Conservation (phyloP, 345 rosid genomes). For the Acer negundo region DNA sequence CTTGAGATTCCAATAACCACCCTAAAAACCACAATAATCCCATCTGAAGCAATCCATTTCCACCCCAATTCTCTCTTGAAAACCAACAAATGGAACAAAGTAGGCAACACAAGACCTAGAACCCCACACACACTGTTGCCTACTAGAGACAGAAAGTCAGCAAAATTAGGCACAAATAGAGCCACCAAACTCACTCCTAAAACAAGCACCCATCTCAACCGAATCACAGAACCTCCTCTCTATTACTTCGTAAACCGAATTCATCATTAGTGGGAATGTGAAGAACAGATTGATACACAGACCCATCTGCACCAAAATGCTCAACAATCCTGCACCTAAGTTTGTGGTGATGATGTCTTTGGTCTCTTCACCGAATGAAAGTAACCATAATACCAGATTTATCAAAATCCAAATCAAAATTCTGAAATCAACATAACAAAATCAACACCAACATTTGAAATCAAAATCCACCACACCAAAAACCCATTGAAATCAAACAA, state of each 20-base stretch:
- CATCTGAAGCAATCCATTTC: slow-evolving; percentile 39
- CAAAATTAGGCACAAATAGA: slow-evolving; percentile 67
- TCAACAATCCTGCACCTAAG: slow-evolving; percentile 57
- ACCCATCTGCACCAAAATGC: slow-evolving; percentile 61
- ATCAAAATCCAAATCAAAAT: too few species aligned
- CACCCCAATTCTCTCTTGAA: slow-evolving; percentile 52
- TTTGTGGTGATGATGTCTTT: slow-evolving; percentile 73
- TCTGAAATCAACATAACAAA: too few species aligned
- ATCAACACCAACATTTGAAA: too few species aligned
- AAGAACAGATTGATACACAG: slow-evolving; percentile 67
- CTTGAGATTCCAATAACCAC: slow-evolving; percentile 47
- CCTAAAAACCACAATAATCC: slow-evolving; percentile 44
- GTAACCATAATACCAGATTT: too few species aligned
- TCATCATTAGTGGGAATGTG: slow-evolving; percentile 80
- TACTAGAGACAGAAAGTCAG: slow-evolving; percentile 76
- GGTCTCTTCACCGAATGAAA: slow-evolving; percentile 69
- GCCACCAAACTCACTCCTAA: slow-evolving; percentile 61
- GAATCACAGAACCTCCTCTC: slow-evolving; percentile 60
- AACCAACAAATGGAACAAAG: slow-evolving; percentile 56
- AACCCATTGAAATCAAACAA: too few species aligned
- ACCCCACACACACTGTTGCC: slow-evolving; percentile 72
- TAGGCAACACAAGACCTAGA: slow-evolving; percentile 69
- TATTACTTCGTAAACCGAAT: slow-evolving; percentile 69
- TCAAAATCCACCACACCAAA: too few species aligned
- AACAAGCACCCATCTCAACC: slow-evolving; percentile 70